Evolutionary conservation across 345 rosid genomes (phyloP).

Genomic region (Sonneratia alba): DNA sequence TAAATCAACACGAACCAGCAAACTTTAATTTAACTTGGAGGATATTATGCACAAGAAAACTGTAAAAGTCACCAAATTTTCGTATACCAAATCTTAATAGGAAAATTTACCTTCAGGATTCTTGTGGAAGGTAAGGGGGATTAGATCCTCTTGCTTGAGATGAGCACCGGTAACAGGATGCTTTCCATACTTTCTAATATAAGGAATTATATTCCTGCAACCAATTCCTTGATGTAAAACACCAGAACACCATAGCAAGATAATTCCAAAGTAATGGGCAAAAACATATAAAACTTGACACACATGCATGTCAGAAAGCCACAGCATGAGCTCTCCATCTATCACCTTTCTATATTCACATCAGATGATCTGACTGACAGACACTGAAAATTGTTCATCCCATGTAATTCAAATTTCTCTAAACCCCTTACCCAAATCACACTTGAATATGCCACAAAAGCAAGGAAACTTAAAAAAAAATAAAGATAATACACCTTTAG

Average conservation of each 20-base stretch:
- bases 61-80: not conserved
- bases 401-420: not conserved
- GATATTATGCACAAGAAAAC: not conserved
- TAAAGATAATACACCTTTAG: not conserved
- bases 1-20: not conserved
- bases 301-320: constrained; percentile 1
- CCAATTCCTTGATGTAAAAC: constrained; percentile 2
- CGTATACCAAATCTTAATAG: not conserved
- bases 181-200: constrained; percentile 69
- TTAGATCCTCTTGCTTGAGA: constrained; percentile 64
- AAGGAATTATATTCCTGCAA: constrained; percentile 71
- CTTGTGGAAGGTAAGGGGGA: constrained; percentile 70
- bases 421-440: not conserved
- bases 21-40: not conserved
- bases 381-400: not conserved
- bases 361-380: not conserved
- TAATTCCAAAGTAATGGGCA: not conserved
- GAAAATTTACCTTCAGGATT: constrained; percentile 58
- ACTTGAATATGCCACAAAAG: not conserved
- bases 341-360: not conserved
- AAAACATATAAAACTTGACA: constrained; percentile 5
- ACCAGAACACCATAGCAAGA: not conserved
- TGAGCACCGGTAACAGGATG: constrained; percentile 79
- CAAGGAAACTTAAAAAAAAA: not conserved
- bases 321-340: not conserved